Conservation (phyloP, 805 yeast species). For the Myxozyma udenii region DNA sequence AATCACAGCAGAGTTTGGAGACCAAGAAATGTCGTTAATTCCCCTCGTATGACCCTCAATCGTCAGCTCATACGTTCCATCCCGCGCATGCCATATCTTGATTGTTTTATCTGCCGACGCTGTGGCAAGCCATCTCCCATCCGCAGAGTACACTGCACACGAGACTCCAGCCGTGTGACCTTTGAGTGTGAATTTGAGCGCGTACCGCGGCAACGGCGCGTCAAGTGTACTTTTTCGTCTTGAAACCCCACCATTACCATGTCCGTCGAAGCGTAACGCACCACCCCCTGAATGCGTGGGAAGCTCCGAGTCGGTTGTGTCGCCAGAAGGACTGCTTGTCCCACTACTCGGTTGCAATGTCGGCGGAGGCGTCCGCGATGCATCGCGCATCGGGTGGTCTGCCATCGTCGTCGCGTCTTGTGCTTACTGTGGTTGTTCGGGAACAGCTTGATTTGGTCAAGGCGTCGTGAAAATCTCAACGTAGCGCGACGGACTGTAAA, state of each 20-base stretch:
- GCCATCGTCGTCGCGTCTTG: no score
- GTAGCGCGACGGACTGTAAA: no score
- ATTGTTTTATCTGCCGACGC: conserved; percentile 50
- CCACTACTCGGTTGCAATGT: no score
- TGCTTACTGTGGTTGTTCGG: no score
- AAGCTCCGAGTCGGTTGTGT: conserved; percentile 23
- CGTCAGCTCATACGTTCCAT: conserved; percentile 40
- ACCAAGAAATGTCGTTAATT: conserved; percentile 71
- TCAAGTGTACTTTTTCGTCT: not conserved
- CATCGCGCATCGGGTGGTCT: no score
- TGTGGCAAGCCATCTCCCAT: conserved; percentile 27
- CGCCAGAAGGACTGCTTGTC: no score
- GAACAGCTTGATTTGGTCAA: no score
- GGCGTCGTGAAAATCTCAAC: no score
- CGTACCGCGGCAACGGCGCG: conserved; percentile 7
- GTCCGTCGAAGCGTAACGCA: no score
- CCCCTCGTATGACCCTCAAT: conserved; percentile 64
- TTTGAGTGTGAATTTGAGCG: conserved; percentile 5
- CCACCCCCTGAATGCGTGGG: conserved; percentile 22
- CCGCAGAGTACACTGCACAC: conserved; percentile 16
- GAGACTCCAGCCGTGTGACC: conserved; percentile 25
- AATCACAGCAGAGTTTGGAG: conserved; percentile 66
- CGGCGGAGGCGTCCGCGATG: no score
- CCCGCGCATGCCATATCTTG: conserved; percentile 52
- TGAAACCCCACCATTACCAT: not conserved